Conservation (phyloP, 2,329 filamentous ascomycete species). For the Teratosphaeriaceae sp. region DNA sequence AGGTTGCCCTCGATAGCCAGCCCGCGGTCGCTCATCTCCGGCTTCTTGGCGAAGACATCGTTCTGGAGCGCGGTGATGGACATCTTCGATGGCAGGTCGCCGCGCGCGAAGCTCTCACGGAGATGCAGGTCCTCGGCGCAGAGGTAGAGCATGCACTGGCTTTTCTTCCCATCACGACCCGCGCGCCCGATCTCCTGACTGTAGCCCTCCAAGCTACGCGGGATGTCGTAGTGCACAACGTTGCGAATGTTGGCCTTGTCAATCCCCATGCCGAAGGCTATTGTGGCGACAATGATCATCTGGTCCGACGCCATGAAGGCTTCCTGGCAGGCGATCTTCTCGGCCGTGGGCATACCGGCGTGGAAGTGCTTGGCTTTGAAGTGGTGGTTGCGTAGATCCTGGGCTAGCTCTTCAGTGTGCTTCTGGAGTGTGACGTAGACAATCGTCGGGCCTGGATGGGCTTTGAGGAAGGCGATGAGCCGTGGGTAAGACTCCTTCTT, state of each 20-base stretch:
- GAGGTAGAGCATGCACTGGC: conserved; percentile 53
- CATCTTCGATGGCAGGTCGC: conserved; percentile 50
- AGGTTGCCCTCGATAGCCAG: conserved; percentile 42
- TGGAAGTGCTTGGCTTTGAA: conserved; percentile 79
- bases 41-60: conserved; percentile 42
- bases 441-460: conserved; percentile 50
- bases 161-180: conserved; percentile 76
- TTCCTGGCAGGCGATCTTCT: conserved; percentile 65
- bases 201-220: conserved; percentile 94
- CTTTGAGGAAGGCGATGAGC: conserved; percentile 43
- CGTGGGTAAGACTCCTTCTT: conserved; percentile 42
- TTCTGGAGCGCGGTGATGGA: conserved; percentile 45
- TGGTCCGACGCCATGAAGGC: conserved; percentile 73
- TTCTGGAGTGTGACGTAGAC: conserved; percentile 56
- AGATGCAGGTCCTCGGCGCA: conserved; percentile 53
- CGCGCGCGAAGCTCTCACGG: conserved; percentile 53
- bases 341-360: conserved; percentile 61
- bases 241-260: conserved; percentile 96
- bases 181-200: conserved; percentile 97
- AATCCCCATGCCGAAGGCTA: conserved; percentile 98
- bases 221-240: conserved; percentile 86
- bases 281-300: conserved; percentile 93
- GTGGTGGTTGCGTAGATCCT: conserved; percentile 76
- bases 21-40: background rate
- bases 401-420: conserved; percentile 62